Conservation (phyloP, 176 grass and related monocot species). For the Oryza meridionalis region DNA sequence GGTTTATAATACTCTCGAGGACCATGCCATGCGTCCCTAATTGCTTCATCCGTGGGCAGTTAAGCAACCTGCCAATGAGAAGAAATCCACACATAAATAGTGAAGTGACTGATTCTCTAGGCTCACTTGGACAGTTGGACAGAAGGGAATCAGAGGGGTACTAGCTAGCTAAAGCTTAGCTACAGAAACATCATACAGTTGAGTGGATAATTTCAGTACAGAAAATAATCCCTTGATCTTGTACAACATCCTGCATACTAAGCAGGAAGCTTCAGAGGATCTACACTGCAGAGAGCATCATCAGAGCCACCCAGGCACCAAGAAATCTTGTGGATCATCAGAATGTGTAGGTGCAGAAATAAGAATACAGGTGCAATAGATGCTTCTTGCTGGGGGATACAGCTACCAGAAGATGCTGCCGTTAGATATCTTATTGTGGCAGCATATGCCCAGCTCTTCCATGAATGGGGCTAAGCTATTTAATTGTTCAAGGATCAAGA, state of each 20-base stretch:
- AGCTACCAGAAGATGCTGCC: conserved; percentile 51
- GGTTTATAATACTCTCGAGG: conserved; percentile 39
- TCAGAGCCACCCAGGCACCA: conserved; percentile 24
- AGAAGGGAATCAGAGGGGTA: neutral
- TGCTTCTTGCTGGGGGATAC: conserved; percentile 54
- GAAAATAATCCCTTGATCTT: neutral
- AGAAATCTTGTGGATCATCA: conserved; percentile 23
- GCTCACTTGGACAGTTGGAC: conserved; percentile 6
- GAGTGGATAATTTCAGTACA: neutral
- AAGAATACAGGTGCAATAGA: conserved; percentile 37
- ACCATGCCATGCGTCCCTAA: conserved; percentile 36
- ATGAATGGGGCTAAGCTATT: conserved; percentile 29
- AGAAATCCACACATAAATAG: neutral
- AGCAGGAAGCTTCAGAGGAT: conserved; percentile 52
- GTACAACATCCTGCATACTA: neutral
- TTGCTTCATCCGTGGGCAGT: conserved; percentile 29
- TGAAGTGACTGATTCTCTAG: neutral
- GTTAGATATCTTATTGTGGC: conserved; percentile 37
- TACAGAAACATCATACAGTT: neutral
- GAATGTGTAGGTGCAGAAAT: conserved; percentile 27
- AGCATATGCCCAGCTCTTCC: conserved; percentile 32
- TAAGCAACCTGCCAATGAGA: conserved; percentile 31
- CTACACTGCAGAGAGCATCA: conserved; percentile 6
- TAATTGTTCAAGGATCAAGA: conserved; percentile 40
- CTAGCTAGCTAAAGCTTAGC: conserved; percentile 3